phyloP scores from a whole-genome alignment of 148 eudicot species.

The Diospyros lotus region DNA sequence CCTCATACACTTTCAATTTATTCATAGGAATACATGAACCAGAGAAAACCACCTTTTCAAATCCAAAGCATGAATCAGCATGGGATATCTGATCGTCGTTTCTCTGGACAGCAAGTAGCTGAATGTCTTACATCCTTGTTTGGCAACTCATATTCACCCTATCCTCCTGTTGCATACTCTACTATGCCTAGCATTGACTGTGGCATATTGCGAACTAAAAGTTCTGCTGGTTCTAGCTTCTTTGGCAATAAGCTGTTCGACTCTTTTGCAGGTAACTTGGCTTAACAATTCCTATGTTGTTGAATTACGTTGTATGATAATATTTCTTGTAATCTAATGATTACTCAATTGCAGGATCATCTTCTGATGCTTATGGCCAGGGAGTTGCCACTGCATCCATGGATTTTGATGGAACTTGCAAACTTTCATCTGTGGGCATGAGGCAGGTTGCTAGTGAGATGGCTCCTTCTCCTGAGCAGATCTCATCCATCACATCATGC shows the following conservation, averaged over 20 bases:
- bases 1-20: no score
- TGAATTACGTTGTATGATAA: not conserved
- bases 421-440: slow-evolving; percentile 11
- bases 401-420: slow-evolving; percentile 8
- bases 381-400: not conserved
- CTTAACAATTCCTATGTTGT: not conserved
- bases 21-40: no score
- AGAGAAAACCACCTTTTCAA: slow-evolving; percentile 14
- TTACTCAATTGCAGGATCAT: slow-evolving; percentile 32
- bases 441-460: slow-evolving; percentile 24
- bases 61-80: slow-evolving; percentile 13
- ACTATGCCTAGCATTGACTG: slow-evolving; percentile 16
- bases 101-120: slow-evolving; percentile 19
- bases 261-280: not conserved
- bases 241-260: slow-evolving; percentile 14
- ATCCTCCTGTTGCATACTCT: slow-evolving; percentile 11
- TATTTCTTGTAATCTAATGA: not conserved
- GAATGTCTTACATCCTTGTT: slow-evolving; percentile 5
- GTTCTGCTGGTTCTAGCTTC: slow-evolving; percentile 11
- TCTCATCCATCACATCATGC: slow-evolving; percentile 25
- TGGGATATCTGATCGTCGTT: slow-evolving; percentile 12
- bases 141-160: slow-evolving; percentile 3
- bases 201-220: slow-evolving; percentile 15
- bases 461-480: slow-evolving; percentile 23
- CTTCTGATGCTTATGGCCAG: slow-evolving; percentile 2